Evolutionary conservation across 169 alveolate species (phyloP).

Genomic region (Plasmodium fragile): DNA sequence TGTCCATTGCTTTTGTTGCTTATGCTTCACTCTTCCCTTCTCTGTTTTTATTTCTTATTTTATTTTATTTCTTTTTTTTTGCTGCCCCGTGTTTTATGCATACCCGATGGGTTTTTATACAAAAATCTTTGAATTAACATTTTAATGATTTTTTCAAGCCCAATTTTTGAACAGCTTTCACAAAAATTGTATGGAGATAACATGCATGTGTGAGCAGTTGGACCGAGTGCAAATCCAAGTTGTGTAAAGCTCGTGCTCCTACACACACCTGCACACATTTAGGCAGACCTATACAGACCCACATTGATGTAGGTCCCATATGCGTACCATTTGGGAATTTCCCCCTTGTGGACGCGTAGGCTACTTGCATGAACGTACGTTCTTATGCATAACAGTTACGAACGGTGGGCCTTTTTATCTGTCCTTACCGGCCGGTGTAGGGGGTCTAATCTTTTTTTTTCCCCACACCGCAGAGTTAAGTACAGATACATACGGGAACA

Average conservation of each 20-base stretch:
- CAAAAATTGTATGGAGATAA: neutral
- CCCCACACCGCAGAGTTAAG: neutral
- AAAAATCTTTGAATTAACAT: constrained; percentile 48
- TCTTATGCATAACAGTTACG: too few relatives aligned
- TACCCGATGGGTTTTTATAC: constrained; percentile 5
- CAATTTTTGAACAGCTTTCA: constrained; percentile 3
- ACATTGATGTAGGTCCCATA: neutral
- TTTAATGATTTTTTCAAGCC: constrained; percentile 23
- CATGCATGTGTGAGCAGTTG: neutral
- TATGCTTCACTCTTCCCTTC: neutral
- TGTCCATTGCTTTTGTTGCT: neutral
- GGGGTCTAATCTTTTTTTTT: neutral
- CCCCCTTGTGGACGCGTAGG: neutral
- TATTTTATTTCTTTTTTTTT: neutral
- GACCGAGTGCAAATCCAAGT: neutral
- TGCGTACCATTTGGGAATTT: neutral
- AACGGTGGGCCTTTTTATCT: neutral
- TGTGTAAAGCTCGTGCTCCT: neutral
- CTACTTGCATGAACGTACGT: neutral
- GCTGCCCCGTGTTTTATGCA: neutral
- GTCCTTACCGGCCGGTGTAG: neutral
- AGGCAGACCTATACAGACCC: neutral
- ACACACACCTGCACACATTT: neutral
- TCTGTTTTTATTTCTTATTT: neutral
- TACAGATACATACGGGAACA: too few relatives aligned